These are phyloP conservation scores for Chaetothyriales sp. DNA, from an alignment of 2,329 filamentous ascomycete species.

Conservation along the genomic window DNA sequence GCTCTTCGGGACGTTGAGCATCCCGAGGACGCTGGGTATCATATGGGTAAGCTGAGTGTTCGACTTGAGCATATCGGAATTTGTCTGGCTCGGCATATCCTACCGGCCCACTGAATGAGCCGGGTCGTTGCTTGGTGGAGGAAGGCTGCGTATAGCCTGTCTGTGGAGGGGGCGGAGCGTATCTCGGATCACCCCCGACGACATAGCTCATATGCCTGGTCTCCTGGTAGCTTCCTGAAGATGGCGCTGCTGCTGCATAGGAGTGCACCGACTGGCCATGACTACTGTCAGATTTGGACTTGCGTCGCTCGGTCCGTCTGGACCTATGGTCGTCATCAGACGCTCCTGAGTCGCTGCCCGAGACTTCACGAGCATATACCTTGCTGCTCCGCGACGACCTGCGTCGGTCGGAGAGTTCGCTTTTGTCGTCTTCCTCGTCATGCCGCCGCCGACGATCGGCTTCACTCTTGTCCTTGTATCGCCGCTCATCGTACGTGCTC, in stretches of 20 bases:
- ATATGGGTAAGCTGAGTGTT: slow-evolving; percentile 4
- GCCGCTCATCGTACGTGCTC: slow-evolving; percentile 10
- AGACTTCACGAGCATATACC: slow-evolving; percentile 4
- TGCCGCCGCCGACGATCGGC: slow-evolving; percentile 12
- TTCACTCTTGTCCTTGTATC: slow-evolving; percentile 9
- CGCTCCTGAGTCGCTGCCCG: slow-evolving; percentile 8
- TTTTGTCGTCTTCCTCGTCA: slow-evolving; percentile 15
- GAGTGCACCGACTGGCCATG: slow-evolving; percentile 3
- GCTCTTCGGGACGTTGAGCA: slow-evolving; percentile 18
- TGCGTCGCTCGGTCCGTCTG: neutral
- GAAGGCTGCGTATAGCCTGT: slow-evolving; percentile 3
- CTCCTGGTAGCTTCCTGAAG: slow-evolving; percentile 1
- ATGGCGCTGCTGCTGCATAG: no score
- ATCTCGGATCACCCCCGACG: slow-evolving; percentile 27
- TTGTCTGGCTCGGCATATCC: slow-evolving; percentile 20
- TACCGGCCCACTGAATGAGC: slow-evolving; percentile 11
- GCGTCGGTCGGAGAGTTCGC: slow-evolving; percentile 3
- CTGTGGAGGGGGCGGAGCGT: slow-evolving; percentile 26
- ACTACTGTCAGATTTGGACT: neutral
- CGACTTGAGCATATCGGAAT: slow-evolving; percentile 19
- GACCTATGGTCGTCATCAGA: slow-evolving; percentile 6
- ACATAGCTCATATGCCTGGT: slow-evolving; percentile 16
- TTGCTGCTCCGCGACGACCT: slow-evolving; percentile 7
- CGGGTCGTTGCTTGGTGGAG: slow-evolving; percentile 14
- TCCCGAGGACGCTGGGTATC: slow-evolving; percentile 1